Evolutionary conservation across 2,329 filamentous ascomycete species (phyloP), one percentile per base, ranked within the genome.

Genomic region (Aspergillus jensenii): DNA sequence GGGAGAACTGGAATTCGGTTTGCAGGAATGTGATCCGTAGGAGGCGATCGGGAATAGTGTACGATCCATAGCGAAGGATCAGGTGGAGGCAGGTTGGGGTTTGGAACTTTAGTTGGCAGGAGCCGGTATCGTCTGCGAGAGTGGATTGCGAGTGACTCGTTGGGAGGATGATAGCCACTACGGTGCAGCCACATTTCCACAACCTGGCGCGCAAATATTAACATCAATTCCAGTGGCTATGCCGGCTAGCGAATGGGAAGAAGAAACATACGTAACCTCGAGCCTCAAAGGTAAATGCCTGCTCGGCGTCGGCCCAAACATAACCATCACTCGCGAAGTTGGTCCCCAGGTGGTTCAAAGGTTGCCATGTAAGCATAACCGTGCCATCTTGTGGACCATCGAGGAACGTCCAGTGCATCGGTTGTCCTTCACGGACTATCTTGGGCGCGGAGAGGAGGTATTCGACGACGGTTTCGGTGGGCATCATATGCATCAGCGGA

Each of bases 351-450:
- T 87, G 84, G 67, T 87, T 83, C 52, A 89, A 80, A 2, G 93
- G 90, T 73, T 97, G 92, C 93, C 93, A 98, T 52, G 90, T 89
- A 62, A 98, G 81, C 71, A 95, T 85, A 45, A 96, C 84, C 8
- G 88, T 89, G 56, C 92, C 92, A 75, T 96, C 91, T 52, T 83
- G 83, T 11, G 93, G 93, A 53, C 87, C 84, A 67, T 95, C 87
- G 56, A 98, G 85, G 74, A 93, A 96, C 46, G 90, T 93, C 93
- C 93, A 99, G 76, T 89, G 90, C 82, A 99, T 93, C 3, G 93
- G 86, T 49, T 92, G 88, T 63, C 87, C 82, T 70, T 96, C 89
- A 74, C 91, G 90, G 66, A 93, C 89, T 61, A 96, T 89, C 70
- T 90, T 89, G 8, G 93, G 91, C 40, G 92, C 93, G 68, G 87